Conservation (phyloP, 208 protist genomes). For the Crithidia brevicula region DNA sequence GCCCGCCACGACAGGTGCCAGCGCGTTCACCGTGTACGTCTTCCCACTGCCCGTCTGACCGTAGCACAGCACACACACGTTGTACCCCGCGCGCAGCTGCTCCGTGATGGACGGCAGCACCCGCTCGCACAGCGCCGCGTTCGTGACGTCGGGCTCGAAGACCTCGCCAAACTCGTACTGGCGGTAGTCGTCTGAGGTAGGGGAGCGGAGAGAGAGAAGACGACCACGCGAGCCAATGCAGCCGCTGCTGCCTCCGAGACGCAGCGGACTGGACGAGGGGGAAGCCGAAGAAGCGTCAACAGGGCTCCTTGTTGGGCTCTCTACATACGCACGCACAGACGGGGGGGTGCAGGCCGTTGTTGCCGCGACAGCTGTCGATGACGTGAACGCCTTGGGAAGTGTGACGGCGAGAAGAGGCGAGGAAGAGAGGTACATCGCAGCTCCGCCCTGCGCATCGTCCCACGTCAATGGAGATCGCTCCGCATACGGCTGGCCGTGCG, state of each 20-base stretch:
- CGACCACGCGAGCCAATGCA: slow-evolving; percentile 15
- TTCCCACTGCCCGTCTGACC: slow-evolving; percentile 92
- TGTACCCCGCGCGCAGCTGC: slow-evolving; percentile 55
- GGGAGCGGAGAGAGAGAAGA: slow-evolving; percentile 19
- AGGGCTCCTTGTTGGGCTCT: not conserved
- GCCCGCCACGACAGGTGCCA: slow-evolving; percentile 49
- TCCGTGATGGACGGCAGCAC: slow-evolving; percentile 63
- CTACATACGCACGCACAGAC: not conserved
- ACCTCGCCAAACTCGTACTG: slow-evolving; percentile 74
- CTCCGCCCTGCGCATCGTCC: not conserved
- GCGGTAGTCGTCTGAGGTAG: slow-evolving; percentile 16
- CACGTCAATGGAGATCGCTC: not conserved
- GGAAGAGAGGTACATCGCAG: not conserved
- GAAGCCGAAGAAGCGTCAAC: not conserved
- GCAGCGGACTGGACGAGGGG: not conserved
- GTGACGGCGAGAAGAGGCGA: not conserved
- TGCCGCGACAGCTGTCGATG: not conserved
- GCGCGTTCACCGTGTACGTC: slow-evolving; percentile 88
- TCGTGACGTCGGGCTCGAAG: slow-evolving; percentile 46
- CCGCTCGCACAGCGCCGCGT: slow-evolving; percentile 54
- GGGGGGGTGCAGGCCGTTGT: not conserved
- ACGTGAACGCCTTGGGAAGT: slow-evolving; percentile 9
- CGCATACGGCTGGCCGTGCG: not conserved
- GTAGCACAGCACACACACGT: slow-evolving; percentile 82
- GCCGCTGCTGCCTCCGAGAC: not conserved